phyloP scores from a whole-genome alignment of 768 basidiomycete species.

The Phlebiopsis gigantea region DNA sequence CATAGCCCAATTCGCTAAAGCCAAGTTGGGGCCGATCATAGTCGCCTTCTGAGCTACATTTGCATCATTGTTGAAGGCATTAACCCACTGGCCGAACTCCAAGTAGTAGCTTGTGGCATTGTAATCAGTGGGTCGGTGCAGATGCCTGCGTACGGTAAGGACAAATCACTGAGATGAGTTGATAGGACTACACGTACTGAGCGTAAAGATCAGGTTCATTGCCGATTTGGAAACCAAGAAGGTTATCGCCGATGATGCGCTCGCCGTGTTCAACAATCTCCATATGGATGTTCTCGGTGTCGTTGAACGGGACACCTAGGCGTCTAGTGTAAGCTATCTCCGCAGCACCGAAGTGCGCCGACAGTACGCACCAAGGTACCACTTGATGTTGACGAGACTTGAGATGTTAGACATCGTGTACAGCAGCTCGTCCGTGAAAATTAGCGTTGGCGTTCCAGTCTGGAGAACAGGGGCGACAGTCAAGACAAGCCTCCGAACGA shows the following conservation, averaged over 20 bases:
- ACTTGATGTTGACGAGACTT: slow-evolving; percentile 36
- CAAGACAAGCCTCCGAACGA: not conserved
- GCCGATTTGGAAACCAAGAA: slow-evolving; percentile 66
- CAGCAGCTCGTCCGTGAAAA: slow-evolving; percentile 44
- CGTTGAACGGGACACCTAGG: slow-evolving; percentile 59
- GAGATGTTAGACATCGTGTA: slow-evolving; percentile 45
- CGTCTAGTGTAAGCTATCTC: not conserved
- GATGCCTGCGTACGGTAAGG: slow-evolving; percentile 23
- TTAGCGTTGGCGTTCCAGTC: slow-evolving; percentile 48
- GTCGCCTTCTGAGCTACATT: slow-evolving; percentile 37
- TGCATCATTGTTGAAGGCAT: slow-evolving; percentile 35
- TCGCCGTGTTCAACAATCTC: slow-evolving; percentile 54
- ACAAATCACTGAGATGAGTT: not conserved
- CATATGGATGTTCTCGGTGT: slow-evolving; percentile 47
- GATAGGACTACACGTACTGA: slow-evolving; percentile 4
- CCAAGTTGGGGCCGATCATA: slow-evolving; percentile 62
- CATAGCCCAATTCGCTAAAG: slow-evolving; percentile 37
- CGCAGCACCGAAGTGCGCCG: not conserved
- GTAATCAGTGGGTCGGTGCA: slow-evolving; percentile 30
- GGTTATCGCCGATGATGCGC: slow-evolving; percentile 54
- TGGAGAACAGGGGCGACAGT: slow-evolving; percentile 28
- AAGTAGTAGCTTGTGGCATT: slow-evolving; percentile 39
- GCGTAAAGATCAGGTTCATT: slow-evolving; percentile 80
- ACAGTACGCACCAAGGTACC: slow-evolving; percentile 35
- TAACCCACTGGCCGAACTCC: slow-evolving; percentile 46